These are phyloP conservation scores for Lactarius hengduanensis DNA, from an alignment of 768 basidiomycete genomes.

Conservation along the genomic window DNA sequence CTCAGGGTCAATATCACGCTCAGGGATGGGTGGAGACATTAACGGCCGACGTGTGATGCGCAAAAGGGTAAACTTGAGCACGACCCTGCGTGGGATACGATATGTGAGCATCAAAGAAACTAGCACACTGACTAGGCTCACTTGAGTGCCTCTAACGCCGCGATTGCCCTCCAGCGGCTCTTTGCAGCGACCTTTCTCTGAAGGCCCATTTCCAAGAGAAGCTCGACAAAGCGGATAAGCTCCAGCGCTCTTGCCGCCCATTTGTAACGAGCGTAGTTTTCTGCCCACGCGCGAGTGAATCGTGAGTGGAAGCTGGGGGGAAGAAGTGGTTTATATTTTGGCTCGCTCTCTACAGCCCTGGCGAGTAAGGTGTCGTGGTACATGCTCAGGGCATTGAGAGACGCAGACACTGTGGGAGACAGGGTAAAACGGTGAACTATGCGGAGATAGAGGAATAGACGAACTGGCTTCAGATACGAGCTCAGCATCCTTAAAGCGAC, in stretches of 20 bases:
- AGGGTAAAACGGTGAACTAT: slow-evolving; percentile 15
- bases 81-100: slow-evolving; percentile 49
- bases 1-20: slow-evolving; percentile 83
- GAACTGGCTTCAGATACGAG: slow-evolving; percentile 90
- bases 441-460: slow-evolving; percentile 39
- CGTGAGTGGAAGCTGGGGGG: slow-evolving; percentile 78
- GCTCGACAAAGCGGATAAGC: slow-evolving; percentile 74
- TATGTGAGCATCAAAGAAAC: slow-evolving; percentile 17
- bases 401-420: slow-evolving; percentile 67
- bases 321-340: slow-evolving; percentile 72
- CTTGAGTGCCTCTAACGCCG: slow-evolving; percentile 84
- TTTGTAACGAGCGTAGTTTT: slow-evolving; percentile 67
- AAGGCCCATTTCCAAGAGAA: slow-evolving; percentile 88
- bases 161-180: slow-evolving; percentile 70
- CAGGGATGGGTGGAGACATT: slow-evolving; percentile 75
- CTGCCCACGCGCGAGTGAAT: slow-evolving; percentile 86
- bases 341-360: slow-evolving; percentile 58
- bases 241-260: slow-evolving; percentile 75
- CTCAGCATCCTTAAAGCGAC: slow-evolving; percentile 96
- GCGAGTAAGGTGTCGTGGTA: slow-evolving; percentile 94
- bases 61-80: slow-evolving; percentile 71
- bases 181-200: slow-evolving; percentile 65
- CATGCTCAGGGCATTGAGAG: slow-evolving; percentile 82
- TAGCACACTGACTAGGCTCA: slow-evolving; percentile 40
- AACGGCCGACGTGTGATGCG: slow-evolving; percentile 75